Conservation (phyloP, 352 stramenopile genomes). For the Phytopythium oedochilum region DNA sequence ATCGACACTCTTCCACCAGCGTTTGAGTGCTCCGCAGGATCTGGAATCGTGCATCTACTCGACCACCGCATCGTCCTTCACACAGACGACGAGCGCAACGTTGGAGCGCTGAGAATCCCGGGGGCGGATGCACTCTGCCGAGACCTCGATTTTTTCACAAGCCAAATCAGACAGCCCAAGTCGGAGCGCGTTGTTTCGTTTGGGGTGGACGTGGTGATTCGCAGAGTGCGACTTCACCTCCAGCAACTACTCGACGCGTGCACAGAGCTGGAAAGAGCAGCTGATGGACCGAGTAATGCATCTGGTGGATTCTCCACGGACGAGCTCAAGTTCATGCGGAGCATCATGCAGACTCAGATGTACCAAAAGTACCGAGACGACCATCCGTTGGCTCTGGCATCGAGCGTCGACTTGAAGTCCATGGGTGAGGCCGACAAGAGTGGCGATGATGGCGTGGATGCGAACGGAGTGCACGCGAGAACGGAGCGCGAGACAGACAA, state of each 20-base stretch:
- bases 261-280: not conserved
- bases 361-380: constrained; percentile 54
- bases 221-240: constrained; percentile 36
- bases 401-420: not conserved
- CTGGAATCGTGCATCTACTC: constrained; percentile 27
- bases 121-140: constrained; percentile 21
- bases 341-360: constrained; percentile 42
- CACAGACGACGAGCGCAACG: constrained; percentile 19
- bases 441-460: too few relatives aligned
- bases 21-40: constrained; percentile 34
- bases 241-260: constrained; percentile 27
- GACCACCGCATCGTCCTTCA: constrained; percentile 29
- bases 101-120: constrained; percentile 19
- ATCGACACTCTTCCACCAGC: constrained; percentile 30
- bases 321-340: constrained; percentile 19
- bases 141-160: constrained; percentile 31
- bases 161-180: constrained; percentile 21
- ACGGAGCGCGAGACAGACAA: constrained; percentile 1
- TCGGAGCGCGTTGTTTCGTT: constrained; percentile 18
- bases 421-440: not conserved
- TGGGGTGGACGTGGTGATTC: constrained; percentile 39
- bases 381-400: constrained; percentile 2
- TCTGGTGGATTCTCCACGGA: not conserved
- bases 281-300: not conserved
- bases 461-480: not conserved